A percentile compares a stretch with the other conserved stretches of the same genome.
Conservation (phyloP, 2,329 filamentous ascomycete genomes). For the Pseudogymnoascus sp. region DNA sequence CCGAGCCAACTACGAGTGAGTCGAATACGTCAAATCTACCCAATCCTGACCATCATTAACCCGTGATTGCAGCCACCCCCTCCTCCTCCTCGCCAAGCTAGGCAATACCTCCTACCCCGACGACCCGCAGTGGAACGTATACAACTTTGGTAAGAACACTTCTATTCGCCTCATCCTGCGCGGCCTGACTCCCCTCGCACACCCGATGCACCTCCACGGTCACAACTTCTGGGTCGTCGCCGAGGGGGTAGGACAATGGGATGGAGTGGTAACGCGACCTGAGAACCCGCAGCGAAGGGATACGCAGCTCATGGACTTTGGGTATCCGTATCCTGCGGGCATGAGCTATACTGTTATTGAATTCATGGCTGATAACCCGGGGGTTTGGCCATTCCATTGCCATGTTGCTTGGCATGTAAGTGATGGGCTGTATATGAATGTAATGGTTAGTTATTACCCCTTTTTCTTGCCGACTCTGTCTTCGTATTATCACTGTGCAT, state of each 20-base stretch:
- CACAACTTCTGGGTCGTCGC: conserved; percentile 43
- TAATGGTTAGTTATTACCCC: neutral
- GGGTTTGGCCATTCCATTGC: conserved; percentile 30
- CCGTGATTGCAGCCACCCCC: neutral
- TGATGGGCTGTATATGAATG: neutral
- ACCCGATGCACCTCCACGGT: conserved; percentile 42
- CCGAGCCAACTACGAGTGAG: conserved; percentile 41
- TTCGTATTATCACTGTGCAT: neutral
- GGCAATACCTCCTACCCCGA: conserved; percentile 41
- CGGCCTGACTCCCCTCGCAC: conserved; percentile 28
- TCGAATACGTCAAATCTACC: neutral
- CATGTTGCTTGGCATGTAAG: conserved; percentile 42
- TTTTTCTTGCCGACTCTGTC: neutral
- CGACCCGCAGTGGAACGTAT: conserved; percentile 45
- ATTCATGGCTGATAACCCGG: conserved; percentile 28
- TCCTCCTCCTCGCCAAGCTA: conserved; percentile 35
- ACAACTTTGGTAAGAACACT: conserved; percentile 42
- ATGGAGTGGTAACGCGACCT: conserved; percentile 24
- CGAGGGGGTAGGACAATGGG: conserved; percentile 38
- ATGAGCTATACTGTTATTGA: conserved; percentile 25
- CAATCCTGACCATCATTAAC: neutral
- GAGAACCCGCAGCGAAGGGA: conserved; percentile 47
- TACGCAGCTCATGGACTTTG: conserved; percentile 36
- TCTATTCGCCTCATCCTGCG: conserved; percentile 52
- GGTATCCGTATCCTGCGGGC: conserved; percentile 16